Evolutionary conservation across 768 basidiomycete genomes (phyloP), one percentile per base, ranked within the genome.

Genomic region (Hygrocybe coccinea): DNA sequence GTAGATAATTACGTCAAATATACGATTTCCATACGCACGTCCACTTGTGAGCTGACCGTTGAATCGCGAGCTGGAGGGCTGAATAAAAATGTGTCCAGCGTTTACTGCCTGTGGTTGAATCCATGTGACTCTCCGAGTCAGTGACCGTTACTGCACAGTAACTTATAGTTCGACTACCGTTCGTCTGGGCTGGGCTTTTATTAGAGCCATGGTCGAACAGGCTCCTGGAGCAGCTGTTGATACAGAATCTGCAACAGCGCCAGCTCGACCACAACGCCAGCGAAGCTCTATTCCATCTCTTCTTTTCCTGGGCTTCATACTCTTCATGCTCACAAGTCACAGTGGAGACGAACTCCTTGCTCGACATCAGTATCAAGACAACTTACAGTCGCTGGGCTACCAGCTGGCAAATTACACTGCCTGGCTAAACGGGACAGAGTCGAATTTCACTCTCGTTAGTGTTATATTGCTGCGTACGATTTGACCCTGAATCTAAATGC

Each of bases 271-370:
- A 12, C 70, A 71, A 29, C 77, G 74, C 19, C 77, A 69, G 52
- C 79, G 86, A 24, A 81, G 80, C 67, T 85, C 87, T 1, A 71
- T 91, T 38, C 80, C 89, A 1, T 84, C 86, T 5, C 81, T 92
- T 60, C 75, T 91, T 35, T 83, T 92, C 73, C 74, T 91, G 53
- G 79, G 77, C 60, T 80, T 91, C 56, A 76, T 90, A 65, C 74
- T 91, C 24, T 90, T 87, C 70, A 78, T 91, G 81, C 80, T 91
- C 68, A 87, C 85, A 46, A 89, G 84, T 61, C 84, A 86, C 57
- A 84, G 79, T 57, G 78, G 80, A 6, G 87, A 89, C 62, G 86
- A 87, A 64, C 81, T 80, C 56, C 70, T 83, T 4, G 78, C 80
- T 14, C 74, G 82, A 56, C 81, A 79, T 61, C 82, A 83, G 55